Percentiles rank a stretch among this genome's conserved stretches.
These are phyloP conservation scores for Imleria badia DNA, from an alignment of 768 basidiomycete genomes.

Conservation along the genomic window DNA sequence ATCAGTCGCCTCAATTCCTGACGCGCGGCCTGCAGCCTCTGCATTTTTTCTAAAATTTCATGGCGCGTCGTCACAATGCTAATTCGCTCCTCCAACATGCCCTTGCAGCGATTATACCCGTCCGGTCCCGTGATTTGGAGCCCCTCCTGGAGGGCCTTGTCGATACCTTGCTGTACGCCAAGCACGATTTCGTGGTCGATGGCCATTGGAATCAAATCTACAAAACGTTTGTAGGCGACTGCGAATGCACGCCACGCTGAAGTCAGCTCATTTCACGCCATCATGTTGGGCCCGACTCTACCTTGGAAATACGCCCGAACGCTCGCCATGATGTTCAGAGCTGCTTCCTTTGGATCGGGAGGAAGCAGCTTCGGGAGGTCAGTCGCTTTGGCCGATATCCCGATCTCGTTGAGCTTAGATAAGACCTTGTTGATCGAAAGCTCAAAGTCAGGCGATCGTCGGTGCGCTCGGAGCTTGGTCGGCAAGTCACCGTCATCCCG, in stretches of 20 bases:
- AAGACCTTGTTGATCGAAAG: constrained; percentile 31
- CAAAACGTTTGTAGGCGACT: constrained; percentile 51
- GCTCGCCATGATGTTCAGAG: constrained; percentile 65
- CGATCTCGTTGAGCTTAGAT: constrained; percentile 12
- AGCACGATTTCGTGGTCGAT: constrained; percentile 42
- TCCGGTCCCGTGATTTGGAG: constrained; percentile 53
- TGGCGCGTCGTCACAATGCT: constrained; percentile 43
- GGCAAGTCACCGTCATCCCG: constrained; percentile 11
- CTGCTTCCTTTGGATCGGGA: constrained; percentile 51
- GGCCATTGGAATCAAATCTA: constrained; percentile 42
- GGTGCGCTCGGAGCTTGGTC: not conserved
- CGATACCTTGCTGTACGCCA: constrained; percentile 47
- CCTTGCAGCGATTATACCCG: constrained; percentile 45
- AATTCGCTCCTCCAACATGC: constrained; percentile 51
- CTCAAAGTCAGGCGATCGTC: not conserved
- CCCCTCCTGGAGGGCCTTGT: constrained; percentile 44
- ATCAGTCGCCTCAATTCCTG: constrained; percentile 34
- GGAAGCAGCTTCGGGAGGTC: constrained; percentile 53
- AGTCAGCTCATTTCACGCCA: not conserved
- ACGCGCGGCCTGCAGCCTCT: constrained; percentile 48
- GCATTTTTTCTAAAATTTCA: constrained; percentile 50
- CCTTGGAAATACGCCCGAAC: constrained; percentile 78
- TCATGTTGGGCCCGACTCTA: constrained; percentile 21
- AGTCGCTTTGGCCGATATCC: constrained; percentile 35
- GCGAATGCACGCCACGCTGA: not conserved